These are phyloP conservation scores for Wickerhamomyces subpelliculosus DNA, from an alignment of 805 yeast species.

Conservation along the genomic window DNA sequence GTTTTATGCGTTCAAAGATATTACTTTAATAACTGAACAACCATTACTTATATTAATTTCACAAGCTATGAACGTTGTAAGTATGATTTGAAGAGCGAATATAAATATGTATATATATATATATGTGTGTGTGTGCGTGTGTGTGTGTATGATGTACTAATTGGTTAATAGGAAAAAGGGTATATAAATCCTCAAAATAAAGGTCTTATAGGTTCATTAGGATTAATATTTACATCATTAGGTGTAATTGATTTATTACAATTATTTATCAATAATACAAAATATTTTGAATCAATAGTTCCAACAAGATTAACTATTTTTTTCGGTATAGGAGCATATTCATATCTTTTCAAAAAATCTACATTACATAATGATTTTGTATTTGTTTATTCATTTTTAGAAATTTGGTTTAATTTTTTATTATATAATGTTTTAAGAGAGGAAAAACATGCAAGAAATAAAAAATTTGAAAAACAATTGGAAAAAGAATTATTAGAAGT, in stretches of 20 bases:
- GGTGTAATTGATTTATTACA: slow-evolving; percentile 55
- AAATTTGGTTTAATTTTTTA: slow-evolving; percentile 64
- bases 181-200: slow-evolving; percentile 25
- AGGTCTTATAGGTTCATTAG: slow-evolving; percentile 35
- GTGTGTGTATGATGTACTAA: no score
- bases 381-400: slow-evolving; percentile 50
- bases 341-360: slow-evolving; percentile 38
- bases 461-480: slow-evolving; percentile 32
- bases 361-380: slow-evolving; percentile 55
- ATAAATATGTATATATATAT: slow-evolving; percentile 12
- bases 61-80: slow-evolving; percentile 48
- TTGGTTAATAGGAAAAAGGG: no score
- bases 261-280: slow-evolving; percentile 34
- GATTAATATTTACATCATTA: slow-evolving; percentile 35
- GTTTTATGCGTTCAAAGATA: slow-evolving; percentile 41
- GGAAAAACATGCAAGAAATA: slow-evolving; percentile 38
- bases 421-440: slow-evolving; percentile 57
- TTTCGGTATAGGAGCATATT: slow-evolving; percentile 42
- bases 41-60: slow-evolving; percentile 47
- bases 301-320: slow-evolving; percentile 48
- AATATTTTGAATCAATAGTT: slow-evolving; percentile 52
- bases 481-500: slow-evolving; percentile 13
- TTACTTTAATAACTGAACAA: slow-evolving; percentile 35
- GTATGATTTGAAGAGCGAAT: no score
- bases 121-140: slow-evolving; percentile 13